Percentiles rank a stretch among this genome's conserved stretches.
Conservation (phyloP, 2,329 filamentous ascomycete species). For the Paracoccidioides lutzii region DNA sequence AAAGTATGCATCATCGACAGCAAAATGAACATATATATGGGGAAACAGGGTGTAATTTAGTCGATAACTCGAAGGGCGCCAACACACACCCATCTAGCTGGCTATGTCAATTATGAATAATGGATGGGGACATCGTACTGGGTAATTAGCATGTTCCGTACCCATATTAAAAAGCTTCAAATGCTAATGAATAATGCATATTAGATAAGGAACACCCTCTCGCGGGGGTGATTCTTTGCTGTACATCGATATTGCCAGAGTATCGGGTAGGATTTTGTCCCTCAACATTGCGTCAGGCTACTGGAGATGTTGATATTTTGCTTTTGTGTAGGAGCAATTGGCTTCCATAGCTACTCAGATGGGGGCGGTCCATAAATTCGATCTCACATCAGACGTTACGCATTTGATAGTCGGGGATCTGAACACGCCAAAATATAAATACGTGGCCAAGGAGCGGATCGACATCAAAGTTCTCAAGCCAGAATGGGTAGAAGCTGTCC, state of each 20-base stretch:
- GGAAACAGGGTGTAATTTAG: not conserved
- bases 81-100: not conserved
- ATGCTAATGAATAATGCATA: constrained; percentile 2
- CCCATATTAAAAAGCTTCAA: not conserved
- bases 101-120: constrained; percentile 25
- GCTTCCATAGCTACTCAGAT: constrained; percentile 53
- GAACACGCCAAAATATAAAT: constrained; percentile 86
- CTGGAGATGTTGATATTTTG: not conserved
- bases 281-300: constrained; percentile 7
- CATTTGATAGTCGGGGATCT: constrained; percentile 85
- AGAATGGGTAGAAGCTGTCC: constrained; percentile 73
- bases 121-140: constrained; percentile 24
- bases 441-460: constrained; percentile 76
- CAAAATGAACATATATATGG: not conserved
- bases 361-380: constrained; percentile 75
- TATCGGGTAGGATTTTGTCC: constrained; percentile 48
- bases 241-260: constrained; percentile 71
- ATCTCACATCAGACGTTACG: constrained; percentile 90
- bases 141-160: constrained; percentile 17
- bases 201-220: constrained; percentile 52
- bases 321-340: constrained; percentile 25
- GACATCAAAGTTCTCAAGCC: constrained; percentile 73
- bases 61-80: not conserved
- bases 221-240: constrained; percentile 66
- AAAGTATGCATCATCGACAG: not conserved